Evolutionary conservation across 495 filamentous ascomycete genomes (phyloP).

Genomic region (Durotheca rogersii): DNA sequence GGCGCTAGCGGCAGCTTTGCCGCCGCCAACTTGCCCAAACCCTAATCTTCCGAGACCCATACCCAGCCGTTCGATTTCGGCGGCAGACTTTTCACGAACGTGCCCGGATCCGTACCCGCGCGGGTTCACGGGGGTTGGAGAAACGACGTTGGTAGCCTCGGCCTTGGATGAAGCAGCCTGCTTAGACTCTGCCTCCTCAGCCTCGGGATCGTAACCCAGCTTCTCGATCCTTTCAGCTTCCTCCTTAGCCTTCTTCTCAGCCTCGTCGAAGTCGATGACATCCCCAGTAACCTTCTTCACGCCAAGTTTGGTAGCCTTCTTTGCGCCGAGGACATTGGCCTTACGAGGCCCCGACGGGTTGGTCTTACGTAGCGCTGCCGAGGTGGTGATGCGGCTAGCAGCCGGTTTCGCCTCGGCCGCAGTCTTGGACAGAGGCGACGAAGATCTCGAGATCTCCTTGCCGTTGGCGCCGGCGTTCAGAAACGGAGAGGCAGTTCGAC

Average conservation of each 20-base stretch:
- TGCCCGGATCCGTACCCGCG: constrained; percentile 61
- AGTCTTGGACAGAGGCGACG: constrained; percentile 71
- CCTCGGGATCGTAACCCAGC: constrained; percentile 95
- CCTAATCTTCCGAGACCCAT: constrained; percentile 87
- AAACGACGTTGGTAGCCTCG: constrained; percentile 58
- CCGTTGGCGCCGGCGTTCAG: constrained; percentile 70
- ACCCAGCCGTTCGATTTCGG: constrained; percentile 85
- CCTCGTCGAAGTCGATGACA: constrained; percentile 91
- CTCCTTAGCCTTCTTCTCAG: constrained; percentile 94
- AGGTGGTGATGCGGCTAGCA: constrained; percentile 70
- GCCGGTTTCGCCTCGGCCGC: constrained; percentile 44
- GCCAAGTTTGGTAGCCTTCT: constrained; percentile 81
- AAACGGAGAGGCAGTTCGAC: constrained; percentile 85
- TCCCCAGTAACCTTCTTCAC: constrained; percentile 84
- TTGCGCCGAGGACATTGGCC: constrained; percentile 81
- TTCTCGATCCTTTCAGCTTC: constrained; percentile 96
- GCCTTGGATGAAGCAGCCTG: constrained; percentile 47
- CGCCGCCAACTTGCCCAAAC: constrained; percentile 80
- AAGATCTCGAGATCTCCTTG: constrained; percentile 68
- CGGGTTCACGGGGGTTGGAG: constrained; percentile 76
- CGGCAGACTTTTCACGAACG: constrained; percentile 57
- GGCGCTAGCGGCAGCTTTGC: constrained; percentile 57
- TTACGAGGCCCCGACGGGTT: constrained; percentile 66
- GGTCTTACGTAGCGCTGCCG: constrained; percentile 74
- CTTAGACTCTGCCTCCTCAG: constrained; percentile 68